A percentile compares a stretch with the other conserved stretches of the same genome.
phyloP scores from a whole-genome alignment of 345 rosid species.

The Bretschneidera sinensis region DNA sequence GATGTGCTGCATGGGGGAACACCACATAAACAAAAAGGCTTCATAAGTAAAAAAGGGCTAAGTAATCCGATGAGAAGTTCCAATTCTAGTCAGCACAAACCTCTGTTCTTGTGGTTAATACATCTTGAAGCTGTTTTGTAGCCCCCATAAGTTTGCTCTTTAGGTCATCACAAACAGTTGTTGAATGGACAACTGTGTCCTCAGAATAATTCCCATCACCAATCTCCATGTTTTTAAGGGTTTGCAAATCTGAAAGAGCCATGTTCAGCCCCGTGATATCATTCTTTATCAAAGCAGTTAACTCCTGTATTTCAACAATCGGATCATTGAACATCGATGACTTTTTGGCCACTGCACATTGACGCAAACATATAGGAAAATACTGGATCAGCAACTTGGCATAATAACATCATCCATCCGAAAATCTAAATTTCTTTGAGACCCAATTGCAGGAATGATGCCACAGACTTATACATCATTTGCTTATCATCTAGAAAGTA shows the following conservation, averaged over 20 bases:
- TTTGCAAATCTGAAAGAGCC: conserved; percentile 76
- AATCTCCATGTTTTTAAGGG: conserved; percentile 71
- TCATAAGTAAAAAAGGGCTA: not conserved
- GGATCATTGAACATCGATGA: conserved; percentile 91
- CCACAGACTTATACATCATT: not conserved
- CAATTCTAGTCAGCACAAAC: conserved; percentile 23
- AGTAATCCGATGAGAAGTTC: conserved; percentile 1
- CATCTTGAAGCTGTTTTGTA: conserved; percentile 75
- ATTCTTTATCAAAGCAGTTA: conserved; percentile 73
- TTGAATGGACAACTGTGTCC: conserved; percentile 70
- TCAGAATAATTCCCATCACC: conserved; percentile 70
- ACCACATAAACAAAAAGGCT: not conserved
- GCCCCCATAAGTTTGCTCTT: conserved; percentile 81
- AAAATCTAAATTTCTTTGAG: not conserved
- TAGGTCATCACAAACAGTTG: conserved; percentile 77
- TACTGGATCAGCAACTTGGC: not conserved
- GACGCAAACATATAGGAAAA: not conserved
- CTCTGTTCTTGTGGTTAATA: conserved; percentile 83
- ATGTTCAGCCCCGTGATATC: conserved; percentile 67
- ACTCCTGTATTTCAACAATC: conserved; percentile 69
- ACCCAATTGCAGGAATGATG: not conserved
- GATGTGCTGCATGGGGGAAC: conserved; percentile 49
- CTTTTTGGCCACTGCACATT: conserved; percentile 59
- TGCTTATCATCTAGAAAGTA: not conserved
- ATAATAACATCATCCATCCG: not conserved